Conservation (phyloP, 768 basidiomycete genomes). For the Neoboletus magnificus region DNA sequence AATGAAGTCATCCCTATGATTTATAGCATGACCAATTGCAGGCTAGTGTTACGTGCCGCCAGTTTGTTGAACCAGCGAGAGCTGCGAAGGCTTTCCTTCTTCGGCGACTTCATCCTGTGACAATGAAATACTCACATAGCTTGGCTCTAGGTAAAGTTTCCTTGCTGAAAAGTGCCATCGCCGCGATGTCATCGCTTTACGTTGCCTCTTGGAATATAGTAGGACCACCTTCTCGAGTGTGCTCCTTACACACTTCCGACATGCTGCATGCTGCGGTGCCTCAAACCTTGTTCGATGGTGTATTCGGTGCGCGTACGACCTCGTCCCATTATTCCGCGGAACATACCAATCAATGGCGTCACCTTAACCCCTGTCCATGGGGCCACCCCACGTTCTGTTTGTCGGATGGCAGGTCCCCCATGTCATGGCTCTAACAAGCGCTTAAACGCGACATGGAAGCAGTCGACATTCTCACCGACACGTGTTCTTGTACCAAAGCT, state of each 20-base stretch:
- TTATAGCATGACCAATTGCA: slow-evolving; percentile 4
- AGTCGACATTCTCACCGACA: slow-evolving; percentile 1
- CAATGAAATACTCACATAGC: slow-evolving; percentile 9
- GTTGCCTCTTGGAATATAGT: slow-evolving; percentile 6
- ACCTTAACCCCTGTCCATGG: slow-evolving; percentile 2
- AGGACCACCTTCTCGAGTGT: slow-evolving; percentile 7
- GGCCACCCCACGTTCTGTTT: slow-evolving; percentile 3
- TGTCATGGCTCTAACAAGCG: background rate
- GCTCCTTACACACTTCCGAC: slow-evolving; percentile 11
- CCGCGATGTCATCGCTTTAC: slow-evolving; percentile 12
- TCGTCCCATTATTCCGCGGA: slow-evolving; percentile 17
- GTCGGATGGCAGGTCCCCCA: background rate
- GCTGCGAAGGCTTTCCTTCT: background rate
- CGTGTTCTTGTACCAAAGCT: slow-evolving; percentile 3
- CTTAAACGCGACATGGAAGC: background rate
- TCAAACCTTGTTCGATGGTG: slow-evolving; percentile 13
- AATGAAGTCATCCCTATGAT: slow-evolving; percentile 17
- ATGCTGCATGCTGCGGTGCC: slow-evolving; percentile 9
- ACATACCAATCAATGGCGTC: slow-evolving; percentile 2
- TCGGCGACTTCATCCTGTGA: slow-evolving; percentile 11
- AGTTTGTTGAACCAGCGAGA: background rate
- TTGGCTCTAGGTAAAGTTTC: background rate
- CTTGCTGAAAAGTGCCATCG: background rate
- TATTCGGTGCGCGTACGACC: background rate
- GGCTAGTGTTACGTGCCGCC: slow-evolving; percentile 2